Conservation (phyloP, 495 filamentous ascomycete genomes). For the Lasiosphaeria ovina region DNA sequence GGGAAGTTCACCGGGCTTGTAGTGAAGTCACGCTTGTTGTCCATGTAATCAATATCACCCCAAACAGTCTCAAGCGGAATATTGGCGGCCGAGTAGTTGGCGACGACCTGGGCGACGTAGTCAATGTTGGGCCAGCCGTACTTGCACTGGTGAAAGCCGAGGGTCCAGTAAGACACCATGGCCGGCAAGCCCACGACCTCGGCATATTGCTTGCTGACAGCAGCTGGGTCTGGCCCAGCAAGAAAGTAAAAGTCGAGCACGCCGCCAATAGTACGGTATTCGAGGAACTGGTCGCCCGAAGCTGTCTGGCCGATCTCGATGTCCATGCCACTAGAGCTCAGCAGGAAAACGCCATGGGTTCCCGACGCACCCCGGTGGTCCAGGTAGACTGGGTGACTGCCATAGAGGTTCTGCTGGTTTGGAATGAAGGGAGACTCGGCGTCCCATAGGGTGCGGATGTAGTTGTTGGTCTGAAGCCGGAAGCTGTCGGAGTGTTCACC, state of each 20-base stretch:
- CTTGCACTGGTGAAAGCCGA: conserved; percentile 84
- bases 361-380: conserved; percentile 66
- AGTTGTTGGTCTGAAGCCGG: conserved; percentile 64
- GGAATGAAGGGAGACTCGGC: conserved; percentile 64
- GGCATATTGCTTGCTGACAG: conserved; percentile 73
- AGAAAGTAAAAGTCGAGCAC: conserved; percentile 86
- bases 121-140: conserved; percentile 76
- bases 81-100: conserved; percentile 70
- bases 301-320: conserved; percentile 68
- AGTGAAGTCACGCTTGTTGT: conserved; percentile 61
- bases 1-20: conserved; percentile 71
- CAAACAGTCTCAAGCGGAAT: conserved; percentile 90
- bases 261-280: conserved; percentile 81
- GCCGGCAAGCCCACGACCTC: conserved; percentile 65
- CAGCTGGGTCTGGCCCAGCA: conserved; percentile 67
- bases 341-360: conserved; percentile 82
- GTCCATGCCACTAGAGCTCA: conserved; percentile 88
- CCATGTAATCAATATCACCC: conserved; percentile 88
- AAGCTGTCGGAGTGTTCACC: conserved; percentile 78
- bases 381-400: conserved; percentile 80
- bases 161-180: conserved; percentile 84
- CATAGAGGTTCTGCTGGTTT: conserved; percentile 66
- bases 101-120: conserved; percentile 71
- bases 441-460: conserved; percentile 79
- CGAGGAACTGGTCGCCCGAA: conserved; percentile 65